Base-by-base conservation (phyloP, 768 basidiomycete species). In the Coprinopsis cinerea region DNA sequence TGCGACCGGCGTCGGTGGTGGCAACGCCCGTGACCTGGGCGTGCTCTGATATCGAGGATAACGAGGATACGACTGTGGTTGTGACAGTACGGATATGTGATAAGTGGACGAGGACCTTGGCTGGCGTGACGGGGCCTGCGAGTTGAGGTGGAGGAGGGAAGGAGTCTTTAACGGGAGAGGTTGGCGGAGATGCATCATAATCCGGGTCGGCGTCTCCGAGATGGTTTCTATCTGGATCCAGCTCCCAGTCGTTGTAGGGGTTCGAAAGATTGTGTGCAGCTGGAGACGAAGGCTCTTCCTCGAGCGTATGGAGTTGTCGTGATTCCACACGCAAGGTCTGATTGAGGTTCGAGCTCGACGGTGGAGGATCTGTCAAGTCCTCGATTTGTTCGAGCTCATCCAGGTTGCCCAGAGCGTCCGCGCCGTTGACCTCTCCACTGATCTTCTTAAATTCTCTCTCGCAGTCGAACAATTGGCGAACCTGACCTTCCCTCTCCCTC, bases 1-100 rank as follows among this genome's bases (percentile, higher is more conserved):
- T 91, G 32, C 91, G 78, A 40, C 88, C 89, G 0, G 90, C 85
- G 50, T 94, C 91, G 1, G 89, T 82, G 9, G 88, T 85, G 3
- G 84, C 85, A 1, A 87, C 92, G 9, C 84, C 82, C 59, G 91
- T 90, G 44, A 92, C 88, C 62, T 94, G 91, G 13, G 89, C 86
- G 52, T 92, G 88, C 59, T 94, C 91, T 22, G 86, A 89, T 55
- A 92, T 80, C 27, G 82, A 78, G 2, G 82, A 77, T 39, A 94
- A 76, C 10, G 88, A 85, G 20, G 82, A 69, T 40, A 86, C 81
- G 45, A 92, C 78, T 7, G 88, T 85, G 7, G 81, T 64, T 0
- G 91, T 93, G 61, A 82, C 77, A 20, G 81, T 76, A 36, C 90
- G 84, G 50, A 92, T 71, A 55, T 86, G 76, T 2, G 79, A 71